Base-by-base conservation (phyloP, 2,329 filamentous ascomycete species). In the Pyrenophora graminea region DNA sequence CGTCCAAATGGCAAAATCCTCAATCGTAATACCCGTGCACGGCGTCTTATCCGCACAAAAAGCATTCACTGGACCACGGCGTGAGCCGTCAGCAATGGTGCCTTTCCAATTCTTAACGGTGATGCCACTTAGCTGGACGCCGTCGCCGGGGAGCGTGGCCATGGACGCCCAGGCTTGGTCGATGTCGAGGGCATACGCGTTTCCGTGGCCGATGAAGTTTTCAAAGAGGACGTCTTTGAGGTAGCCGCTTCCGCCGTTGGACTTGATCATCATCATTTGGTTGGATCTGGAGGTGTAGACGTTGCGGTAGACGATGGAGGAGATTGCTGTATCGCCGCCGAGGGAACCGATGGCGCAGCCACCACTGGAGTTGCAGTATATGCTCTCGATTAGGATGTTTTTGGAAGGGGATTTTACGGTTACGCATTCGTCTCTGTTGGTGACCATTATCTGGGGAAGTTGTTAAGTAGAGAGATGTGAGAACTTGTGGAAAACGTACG, bases 191-290 rank as follows among this genome's bases (percentile, higher is more conserved):
- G 77, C 78, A 71, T 85, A 85, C 3, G 83, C 82, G 53, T 85
- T 86, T 50, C 74, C 70, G 66, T 83, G 81, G 33, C 83, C 83
- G 66, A 83, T 81, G 67, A 85, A 86, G 71, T 84, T 84, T 59
- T 82, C 78, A 34, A 85, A 76, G 1, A 76, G 61, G 12, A 76
- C 71, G 56, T 84, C 78, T 36, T 75, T 74, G 4, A 85, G 77
- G 2, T 71, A 76, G 18, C 83, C 83, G 49, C 66, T 76, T 32
- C 83, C 83, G 36, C 83, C 83, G 59, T 84, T 81, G 45, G 77
- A 80, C 69, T 85, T 86, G 74, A 85, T 79, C 81, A 84, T 82
- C 69, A 80, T 79, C 82, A 85, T 85, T 62, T 85, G 81, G 74
- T 85, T 85, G 8, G 79, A 80, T n/a, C 76, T 73, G 70, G 76